Percentiles rank a stretch among this genome's conserved stretches.
Evolutionary conservation across 2,329 filamentous ascomycete species (phyloP).

Genomic region (Pochonia chlamydosporia): DNA sequence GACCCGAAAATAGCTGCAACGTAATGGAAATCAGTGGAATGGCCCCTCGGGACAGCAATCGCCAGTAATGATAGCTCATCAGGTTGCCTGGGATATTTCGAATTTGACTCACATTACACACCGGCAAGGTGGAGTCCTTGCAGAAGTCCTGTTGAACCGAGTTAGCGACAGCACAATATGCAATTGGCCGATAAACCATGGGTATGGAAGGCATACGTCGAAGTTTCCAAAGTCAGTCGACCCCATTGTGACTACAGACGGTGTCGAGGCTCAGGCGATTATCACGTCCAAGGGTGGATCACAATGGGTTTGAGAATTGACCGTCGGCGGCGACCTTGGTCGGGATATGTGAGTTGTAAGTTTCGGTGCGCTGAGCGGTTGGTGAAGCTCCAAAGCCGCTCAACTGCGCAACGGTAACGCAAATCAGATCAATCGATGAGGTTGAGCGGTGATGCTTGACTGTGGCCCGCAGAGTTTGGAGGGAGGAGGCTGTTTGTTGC

Average conservation of each 20-base stretch:
- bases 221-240: constrained; percentile 59
- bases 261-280: constrained; percentile 12
- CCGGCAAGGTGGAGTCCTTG: constrained; percentile 73
- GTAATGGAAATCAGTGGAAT: neutral
- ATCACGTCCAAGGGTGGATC: constrained; percentile 6
- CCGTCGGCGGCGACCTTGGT: neutral
- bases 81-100: constrained; percentile 7
- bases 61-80: constrained; percentile 7
- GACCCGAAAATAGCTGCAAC: constrained; percentile 48
- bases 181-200: neutral
- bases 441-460: too few relatives aligned
- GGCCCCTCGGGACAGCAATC: neutral
- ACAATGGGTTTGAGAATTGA: constrained; percentile 1
- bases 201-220: constrained; percentile 33
- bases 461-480: too few relatives aligned
- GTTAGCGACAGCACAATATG: constrained; percentile 16
- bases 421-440: too few relatives aligned
- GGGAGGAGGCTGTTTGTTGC: neutral
- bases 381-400: neutral
- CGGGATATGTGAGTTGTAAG: constrained; percentile 1
- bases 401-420: too few relatives aligned
- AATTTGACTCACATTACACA: constrained; percentile 68
- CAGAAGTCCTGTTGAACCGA: constrained; percentile 62
- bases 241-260: constrained; percentile 42
- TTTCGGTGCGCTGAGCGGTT: constrained; percentile 16